Conservation (phyloP, 2,329 filamentous ascomycete species). For the Lasiodiplodia sp. region DNA sequence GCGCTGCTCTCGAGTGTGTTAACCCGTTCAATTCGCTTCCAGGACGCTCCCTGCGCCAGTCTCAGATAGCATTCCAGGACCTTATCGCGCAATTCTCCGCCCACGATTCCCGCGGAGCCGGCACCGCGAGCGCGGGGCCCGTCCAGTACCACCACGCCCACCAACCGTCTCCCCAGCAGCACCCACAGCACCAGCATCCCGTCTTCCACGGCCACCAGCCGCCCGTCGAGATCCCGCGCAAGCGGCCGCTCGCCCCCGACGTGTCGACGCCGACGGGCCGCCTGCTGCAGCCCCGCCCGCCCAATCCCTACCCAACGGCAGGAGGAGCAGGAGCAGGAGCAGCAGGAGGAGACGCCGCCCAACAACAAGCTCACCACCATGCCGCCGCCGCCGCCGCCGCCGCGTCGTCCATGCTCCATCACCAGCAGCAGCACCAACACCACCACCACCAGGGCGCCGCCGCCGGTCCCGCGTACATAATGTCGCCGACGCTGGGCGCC, state of each 20-base stretch:
- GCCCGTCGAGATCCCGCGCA: slow-evolving; percentile 45
- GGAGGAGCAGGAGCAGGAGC: slow-evolving; percentile 20
- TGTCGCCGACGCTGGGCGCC: slow-evolving; percentile 37
- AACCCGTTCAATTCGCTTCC: slow-evolving; percentile 25
- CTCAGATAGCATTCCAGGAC: slow-evolving; percentile 45
- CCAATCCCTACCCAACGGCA: slow-evolving; percentile 41
- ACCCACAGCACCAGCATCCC: slow-evolving; percentile 36
- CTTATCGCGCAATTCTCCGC: slow-evolving; percentile 38
- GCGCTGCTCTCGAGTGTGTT: neutral
- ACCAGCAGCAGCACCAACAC: neutral
- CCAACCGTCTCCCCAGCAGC: slow-evolving; percentile 29
- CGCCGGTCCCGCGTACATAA: slow-evolving; percentile 40
- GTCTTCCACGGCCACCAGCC: slow-evolving; percentile 38
- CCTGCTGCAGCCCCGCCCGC: slow-evolving; percentile 55
- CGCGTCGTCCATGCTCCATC: slow-evolving; percentile 25
- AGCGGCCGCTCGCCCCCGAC: slow-evolving; percentile 45
- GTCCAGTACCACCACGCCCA: slow-evolving; percentile 35
- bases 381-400: slow-evolving; percentile 38
- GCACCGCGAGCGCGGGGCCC: slow-evolving; percentile 28
- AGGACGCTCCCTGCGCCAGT: slow-evolving; percentile 48
- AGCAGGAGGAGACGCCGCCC: no score
- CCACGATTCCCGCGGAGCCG: slow-evolving; percentile 31
- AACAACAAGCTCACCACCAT: no score
- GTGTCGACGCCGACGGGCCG: slow-evolving; percentile 46
- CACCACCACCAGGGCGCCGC: slow-evolving; percentile 32